Evolutionary conservation across 208 protist genomes (phyloP).

Genomic region (Trypanosoma scelopori): DNA sequence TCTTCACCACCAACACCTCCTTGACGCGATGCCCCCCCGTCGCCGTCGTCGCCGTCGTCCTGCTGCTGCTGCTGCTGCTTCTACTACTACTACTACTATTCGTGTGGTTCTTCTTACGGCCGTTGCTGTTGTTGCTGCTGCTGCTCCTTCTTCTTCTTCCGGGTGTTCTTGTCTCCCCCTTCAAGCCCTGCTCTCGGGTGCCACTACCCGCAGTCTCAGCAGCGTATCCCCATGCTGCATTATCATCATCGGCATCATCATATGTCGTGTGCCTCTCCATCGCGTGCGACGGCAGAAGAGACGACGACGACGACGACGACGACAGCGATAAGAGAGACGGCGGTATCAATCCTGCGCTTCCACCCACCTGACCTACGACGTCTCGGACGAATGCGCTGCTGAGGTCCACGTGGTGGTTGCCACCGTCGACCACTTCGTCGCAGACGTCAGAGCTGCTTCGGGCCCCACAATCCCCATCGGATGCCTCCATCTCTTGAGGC

Average conservation of each 20-base stretch:
- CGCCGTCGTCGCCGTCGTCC: background rate
- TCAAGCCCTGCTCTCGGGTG: too few relatives aligned
- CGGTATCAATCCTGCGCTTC: background rate
- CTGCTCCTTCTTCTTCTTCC: constrained; percentile 15
- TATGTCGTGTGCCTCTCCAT: too few relatives aligned
- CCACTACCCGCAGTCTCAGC: too few relatives aligned
- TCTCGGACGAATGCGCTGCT: too few relatives aligned
- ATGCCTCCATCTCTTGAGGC: background rate
- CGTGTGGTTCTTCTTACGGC: too few relatives aligned
- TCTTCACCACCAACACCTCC: background rate
- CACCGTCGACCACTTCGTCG: too few relatives aligned
- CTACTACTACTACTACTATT: background rate
- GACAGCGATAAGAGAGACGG: too few relatives aligned
- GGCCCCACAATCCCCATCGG: background rate
- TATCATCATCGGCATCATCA: too few relatives aligned
- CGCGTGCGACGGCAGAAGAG: too few relatives aligned
- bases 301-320: too few relatives aligned
- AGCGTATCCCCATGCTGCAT: too few relatives aligned
- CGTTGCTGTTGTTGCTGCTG: background rate
- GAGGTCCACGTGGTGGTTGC: too few relatives aligned
- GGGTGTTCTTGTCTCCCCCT: constrained; percentile 1
- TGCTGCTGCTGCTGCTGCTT: background rate
- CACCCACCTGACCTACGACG: background rate
- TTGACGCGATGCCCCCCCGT: background rate
- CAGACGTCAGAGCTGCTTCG: background rate